Percentiles rank a stretch among this genome's conserved stretches.
Evolutionary conservation across 176 grass and related monocot species (phyloP).

Genomic region (Ensete ventricosum): DNA sequence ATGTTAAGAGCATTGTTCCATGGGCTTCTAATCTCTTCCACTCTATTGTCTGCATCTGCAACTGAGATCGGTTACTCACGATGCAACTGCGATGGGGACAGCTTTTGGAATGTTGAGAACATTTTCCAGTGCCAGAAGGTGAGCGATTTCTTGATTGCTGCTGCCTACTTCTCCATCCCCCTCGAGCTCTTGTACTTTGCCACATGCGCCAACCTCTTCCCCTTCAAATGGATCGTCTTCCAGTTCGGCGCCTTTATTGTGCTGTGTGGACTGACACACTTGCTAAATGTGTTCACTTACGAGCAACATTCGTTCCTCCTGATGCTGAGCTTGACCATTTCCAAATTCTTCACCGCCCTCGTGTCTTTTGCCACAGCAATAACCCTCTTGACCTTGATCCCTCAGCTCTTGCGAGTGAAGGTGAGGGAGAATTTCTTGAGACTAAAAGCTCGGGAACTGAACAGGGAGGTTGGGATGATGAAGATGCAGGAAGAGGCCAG

Average conservation of each 20-base stretch:
- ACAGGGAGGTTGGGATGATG: slow-evolving; percentile 73
- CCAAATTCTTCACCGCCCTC: slow-evolving; percentile 87
- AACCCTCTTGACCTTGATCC: slow-evolving; percentile 89
- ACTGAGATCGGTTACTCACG: not conserved
- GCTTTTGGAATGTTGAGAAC: slow-evolving; percentile 17
- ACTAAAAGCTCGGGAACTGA: slow-evolving; percentile 70
- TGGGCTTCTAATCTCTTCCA: not conserved
- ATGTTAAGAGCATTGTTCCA: slow-evolving; percentile 16
- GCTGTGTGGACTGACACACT: slow-evolving; percentile 71
- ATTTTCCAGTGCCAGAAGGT: slow-evolving; percentile 38
- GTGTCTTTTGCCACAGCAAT: slow-evolving; percentile 91
- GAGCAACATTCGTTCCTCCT: slow-evolving; percentile 75
- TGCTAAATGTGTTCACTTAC: slow-evolving; percentile 86
- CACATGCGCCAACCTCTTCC: slow-evolving; percentile 21
- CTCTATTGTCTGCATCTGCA: not conserved
- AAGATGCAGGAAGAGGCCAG: slow-evolving; percentile 81
- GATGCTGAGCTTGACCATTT: slow-evolving; percentile 61
- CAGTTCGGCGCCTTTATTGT: slow-evolving; percentile 40
- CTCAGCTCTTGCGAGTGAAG: slow-evolving; percentile 88
- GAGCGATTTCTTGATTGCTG: slow-evolving; percentile 45
- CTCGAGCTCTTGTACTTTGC: slow-evolving; percentile 47
- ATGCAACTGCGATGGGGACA: slow-evolving; percentile 4
- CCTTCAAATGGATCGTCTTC: slow-evolving; percentile 27
- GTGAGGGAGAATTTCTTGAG: slow-evolving; percentile 80
- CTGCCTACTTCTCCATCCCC: slow-evolving; percentile 36